Evolutionary conservation across 1,139 yeast species (phyloP), one percentile per base, ranked within the genome.

Genomic region (Saccharomyces hybrid): DNA sequence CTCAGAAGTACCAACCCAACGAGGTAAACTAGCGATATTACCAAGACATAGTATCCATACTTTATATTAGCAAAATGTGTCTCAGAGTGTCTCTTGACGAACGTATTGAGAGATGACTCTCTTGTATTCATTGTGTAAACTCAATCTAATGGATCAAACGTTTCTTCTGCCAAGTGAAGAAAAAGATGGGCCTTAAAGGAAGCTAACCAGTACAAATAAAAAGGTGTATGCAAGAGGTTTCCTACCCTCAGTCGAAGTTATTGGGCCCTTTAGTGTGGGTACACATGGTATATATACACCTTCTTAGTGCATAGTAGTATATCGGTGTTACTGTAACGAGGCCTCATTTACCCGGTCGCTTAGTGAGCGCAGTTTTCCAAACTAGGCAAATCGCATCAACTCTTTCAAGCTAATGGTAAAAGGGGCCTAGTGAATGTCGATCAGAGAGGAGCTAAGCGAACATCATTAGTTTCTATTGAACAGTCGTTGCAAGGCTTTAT

Each of bases 31-130:
- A 61, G 46, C 32, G 63, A 54, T 11, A 62, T 56, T 11, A 55
- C 50, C 9, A 68, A 55, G 3, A 63, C 62, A 49, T 60, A 64
- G 49, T 63, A 60, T 2, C 72, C 72, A 54, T 66, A 68, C 1
- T 55, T 49, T 3, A 67, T 53, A 56, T 69, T 69, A 9, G 72
- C 72, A 55, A 57, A 65, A 53, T 69, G 72, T 0, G 70, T 65
- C 7, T 54, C 56, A 3, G 63, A 50, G 52, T 64, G 70, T 31
- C 64, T 59, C 31, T 60, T 63, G 25, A 38, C 44, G 44, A 38
- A 38, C 0, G 44, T 16, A 38, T 4, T 38, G 25, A 16, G n/a
- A 38, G 44, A 11, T 38, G 25, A 9, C 25, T 38, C 44, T 16
- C 4, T 38, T 38, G 13, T 38, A 38, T 38, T 5, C 44, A 38